These are phyloP conservation scores for Ophiostoma himal-ulmi DNA, from an alignment of 2,329 filamentous ascomycete genomes.

Conservation along the genomic window DNA sequence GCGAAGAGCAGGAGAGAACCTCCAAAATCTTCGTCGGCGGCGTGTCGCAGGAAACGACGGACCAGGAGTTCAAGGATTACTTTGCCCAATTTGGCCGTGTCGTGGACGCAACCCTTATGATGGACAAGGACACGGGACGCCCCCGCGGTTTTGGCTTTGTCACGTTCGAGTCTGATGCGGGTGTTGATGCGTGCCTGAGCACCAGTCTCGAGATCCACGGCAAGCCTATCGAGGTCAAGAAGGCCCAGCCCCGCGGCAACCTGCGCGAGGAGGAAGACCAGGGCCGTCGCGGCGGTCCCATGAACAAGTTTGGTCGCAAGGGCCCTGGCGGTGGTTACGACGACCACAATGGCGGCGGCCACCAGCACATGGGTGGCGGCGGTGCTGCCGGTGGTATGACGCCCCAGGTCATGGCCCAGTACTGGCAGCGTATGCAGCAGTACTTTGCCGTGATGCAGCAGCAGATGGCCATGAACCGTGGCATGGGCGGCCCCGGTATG, in stretches of 20 bases:
- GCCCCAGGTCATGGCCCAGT: constrained; percentile 95
- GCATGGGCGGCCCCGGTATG: constrained; percentile 47
- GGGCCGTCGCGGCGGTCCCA: constrained; percentile 48
- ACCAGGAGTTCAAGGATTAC: constrained; percentile 92
- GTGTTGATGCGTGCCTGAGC: constrained; percentile 84
- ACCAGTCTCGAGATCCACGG: constrained; percentile 85
- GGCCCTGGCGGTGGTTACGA: constrained; percentile 26
- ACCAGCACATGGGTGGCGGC: constrained; percentile 35
- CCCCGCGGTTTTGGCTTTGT: constrained; percentile 96
- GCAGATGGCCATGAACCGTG: constrained; percentile 77
- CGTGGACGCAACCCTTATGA: constrained; percentile 97
- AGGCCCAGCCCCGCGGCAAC: constrained; percentile 91
- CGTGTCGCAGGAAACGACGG: constrained; percentile 93
- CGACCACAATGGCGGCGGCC: constrained; percentile 33
- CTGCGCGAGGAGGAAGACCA: constrained; percentile 83
- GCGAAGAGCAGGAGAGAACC: constrained; percentile 96
- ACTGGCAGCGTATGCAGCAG: constrained; percentile 97
- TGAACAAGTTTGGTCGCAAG: constrained; percentile 45
- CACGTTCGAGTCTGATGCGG: constrained; percentile 92
- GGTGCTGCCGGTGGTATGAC: constrained; percentile 64
- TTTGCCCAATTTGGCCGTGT: constrained; percentile 96
- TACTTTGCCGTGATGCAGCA: constrained; percentile 95
- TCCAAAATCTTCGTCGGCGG: constrained; percentile 98
- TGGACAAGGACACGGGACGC: constrained; percentile 98
- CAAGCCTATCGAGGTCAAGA: constrained; percentile 97